Evolutionary conservation across 1,284 basidiomycete species (phyloP), one percentile per base, ranked within the genome.

Genomic region (Cryptococcus floricola): DNA sequence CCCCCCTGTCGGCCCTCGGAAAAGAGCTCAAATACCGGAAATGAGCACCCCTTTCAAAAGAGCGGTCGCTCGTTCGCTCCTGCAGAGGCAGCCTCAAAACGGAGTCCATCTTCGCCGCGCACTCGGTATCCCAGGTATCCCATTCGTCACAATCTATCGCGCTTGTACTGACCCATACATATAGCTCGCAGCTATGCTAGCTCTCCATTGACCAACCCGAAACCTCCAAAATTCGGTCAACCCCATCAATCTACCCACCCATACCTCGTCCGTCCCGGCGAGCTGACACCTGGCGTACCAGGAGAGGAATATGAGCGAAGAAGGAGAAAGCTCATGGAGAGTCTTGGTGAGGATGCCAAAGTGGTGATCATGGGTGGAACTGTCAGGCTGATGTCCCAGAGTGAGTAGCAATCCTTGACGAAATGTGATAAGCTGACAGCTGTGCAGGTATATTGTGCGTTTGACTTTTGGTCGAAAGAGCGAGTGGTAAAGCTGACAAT

Each of bases 221-320:
- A 88, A 69, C 87, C 87, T 7, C 83, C 86, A 13, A 70, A 75
- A 44, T 87, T 83, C 66, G 91, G 91, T 0, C 91, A 94, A 74
- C 89, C 91, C 0, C 77, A 87, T 10, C 82, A 81, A 12, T 76
- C 79, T 45, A 88, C 89, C 0, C 91, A 94, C 72, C 87, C 89
- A 2, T 88, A 93, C 73, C 81, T 94, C 79, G 81, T 90, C 28
- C 69, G 76, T 49, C 72, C 79, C 8, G 78, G 83, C 52, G 88
- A 97, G 63, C 80, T 94, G 25, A 97, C 92, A 0, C 87, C 91
- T 0, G 94, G 93, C 10, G 90, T 98, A 58, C 81, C 86, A 1
- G 79, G 80, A 8, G 76, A 81, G 25, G 96, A 98, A 64, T 98
- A 96, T 78, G 89, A 93, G 60, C 74, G 75, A n/a, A 80, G 95